Conservation (phyloP, 1,139 yeast genomes). For the Lodderomyces beijingensis region DNA sequence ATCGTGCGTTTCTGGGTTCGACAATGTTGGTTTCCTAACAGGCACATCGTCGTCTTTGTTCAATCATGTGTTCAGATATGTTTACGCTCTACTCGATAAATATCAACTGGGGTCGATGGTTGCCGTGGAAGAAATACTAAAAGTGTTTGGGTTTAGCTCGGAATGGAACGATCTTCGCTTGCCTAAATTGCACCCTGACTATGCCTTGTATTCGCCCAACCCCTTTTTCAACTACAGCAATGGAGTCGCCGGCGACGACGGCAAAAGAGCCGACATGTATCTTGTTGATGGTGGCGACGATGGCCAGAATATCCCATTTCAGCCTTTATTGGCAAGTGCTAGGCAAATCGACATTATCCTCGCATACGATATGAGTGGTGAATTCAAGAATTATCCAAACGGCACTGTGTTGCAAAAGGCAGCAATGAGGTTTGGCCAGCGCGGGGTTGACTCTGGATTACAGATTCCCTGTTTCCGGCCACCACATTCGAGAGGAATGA, state of each 20-base stretch:
- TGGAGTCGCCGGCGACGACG: no score
- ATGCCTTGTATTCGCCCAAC: conserved; percentile 70
- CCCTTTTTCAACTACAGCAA: conserved; percentile 51
- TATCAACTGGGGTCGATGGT: conserved; percentile 33
- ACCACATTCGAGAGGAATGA: conserved; percentile 1
- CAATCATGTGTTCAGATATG: conserved; percentile 47
- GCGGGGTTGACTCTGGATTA: conserved; percentile 14
- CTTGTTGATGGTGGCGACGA: conserved; percentile 45
- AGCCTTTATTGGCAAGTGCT: conserved; percentile 28
- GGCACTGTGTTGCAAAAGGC: conserved; percentile 26
- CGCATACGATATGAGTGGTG: conserved; percentile 39
- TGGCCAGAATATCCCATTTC: conserved; percentile 42
- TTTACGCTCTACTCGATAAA: conserved; percentile 40
- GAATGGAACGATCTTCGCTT: conserved; percentile 15
- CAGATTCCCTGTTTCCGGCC: conserved; percentile 18
- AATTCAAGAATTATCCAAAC: conserved; percentile 35
- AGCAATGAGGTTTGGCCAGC: conserved; percentile 16
- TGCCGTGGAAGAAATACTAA: conserved; percentile 42
- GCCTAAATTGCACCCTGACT: conserved; percentile 51
- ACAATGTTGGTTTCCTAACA: conserved; percentile 67
- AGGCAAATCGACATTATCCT: conserved; percentile 32
- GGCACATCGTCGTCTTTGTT: conserved; percentile 74
- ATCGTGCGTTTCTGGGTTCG: conserved; percentile 54
- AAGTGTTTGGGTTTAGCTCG: conserved; percentile 44
- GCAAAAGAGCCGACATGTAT: conserved; percentile 21